Percentiles rank a stretch among this genome's conserved stretches.
phyloP scores from a whole-genome alignment of 2,329 filamentous ascomycete species.

The Emergomyces orientalis region DNA sequence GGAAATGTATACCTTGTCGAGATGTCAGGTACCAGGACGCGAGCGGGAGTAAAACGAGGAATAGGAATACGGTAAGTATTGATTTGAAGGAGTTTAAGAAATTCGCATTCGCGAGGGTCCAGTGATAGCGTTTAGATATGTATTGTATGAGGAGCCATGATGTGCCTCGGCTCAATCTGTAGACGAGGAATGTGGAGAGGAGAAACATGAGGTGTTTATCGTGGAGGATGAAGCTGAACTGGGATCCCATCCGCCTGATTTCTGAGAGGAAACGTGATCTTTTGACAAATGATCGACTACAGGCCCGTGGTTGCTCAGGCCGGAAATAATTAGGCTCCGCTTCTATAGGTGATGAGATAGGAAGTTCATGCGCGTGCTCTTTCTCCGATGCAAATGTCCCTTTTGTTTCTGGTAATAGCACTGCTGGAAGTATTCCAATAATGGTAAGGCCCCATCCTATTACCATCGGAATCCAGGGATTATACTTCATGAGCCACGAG shows the following conservation, averaged over 20 bases:
- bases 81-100: conserved; percentile 40
- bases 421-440: conserved; percentile 25
- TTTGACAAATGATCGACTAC: neutral
- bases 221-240: conserved; percentile 34
- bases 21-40: conserved; percentile 32
- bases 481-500: conserved; percentile 33
- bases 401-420: conserved; percentile 33
- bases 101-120: conserved; percentile 38
- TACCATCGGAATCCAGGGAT: conserved; percentile 33
- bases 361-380: conserved; percentile 21
- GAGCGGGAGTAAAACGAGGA: conserved; percentile 38
- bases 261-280: neutral
- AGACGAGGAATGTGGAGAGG: conserved; percentile 40
- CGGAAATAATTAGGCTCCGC: conserved; percentile 14
- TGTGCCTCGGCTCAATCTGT: conserved; percentile 39
- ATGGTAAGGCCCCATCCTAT: conserved; percentile 28
- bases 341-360: conserved; percentile 18
- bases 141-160: conserved; percentile 42
- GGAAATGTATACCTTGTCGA: conserved; percentile 28
- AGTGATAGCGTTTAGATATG: conserved; percentile 42
- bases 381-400: conserved; percentile 19
- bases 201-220: conserved; percentile 35
- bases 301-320: conserved; percentile 10
- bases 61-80: conserved; percentile 38
- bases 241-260: conserved; percentile 14